phyloP scores from a whole-genome alignment of 345 rosid species.

The Salix exigua region DNA sequence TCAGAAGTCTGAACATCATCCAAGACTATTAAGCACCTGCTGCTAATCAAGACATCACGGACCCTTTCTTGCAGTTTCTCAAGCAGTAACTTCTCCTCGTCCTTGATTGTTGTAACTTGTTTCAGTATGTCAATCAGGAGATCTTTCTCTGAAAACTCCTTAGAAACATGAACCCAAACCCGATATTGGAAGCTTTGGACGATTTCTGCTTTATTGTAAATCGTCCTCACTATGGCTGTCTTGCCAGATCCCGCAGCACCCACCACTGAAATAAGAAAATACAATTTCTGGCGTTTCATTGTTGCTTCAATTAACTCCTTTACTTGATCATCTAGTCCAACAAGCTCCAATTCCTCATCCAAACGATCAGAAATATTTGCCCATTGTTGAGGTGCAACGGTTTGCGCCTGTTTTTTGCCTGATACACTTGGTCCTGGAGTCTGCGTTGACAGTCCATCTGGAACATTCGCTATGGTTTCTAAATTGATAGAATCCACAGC shows the following conservation, averaged over 20 bases:
- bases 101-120: constrained; percentile 10
- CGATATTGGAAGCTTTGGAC: constrained; percentile 18
- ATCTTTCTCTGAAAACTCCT: constrained; percentile 7
- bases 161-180: constrained; percentile 25
- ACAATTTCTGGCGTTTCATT: neutral
- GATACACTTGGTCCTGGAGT: neutral
- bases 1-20: constrained; percentile 7
- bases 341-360: constrained; percentile 1
- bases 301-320: neutral
- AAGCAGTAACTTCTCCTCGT: constrained; percentile 6
- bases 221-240: constrained; percentile 22
- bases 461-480: too few relatives aligned
- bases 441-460: neutral
- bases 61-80: constrained; percentile 10
- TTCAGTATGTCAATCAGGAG: constrained; percentile 13
- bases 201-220: constrained; percentile 8
- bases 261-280: constrained; percentile 17
- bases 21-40: constrained; percentile 23
- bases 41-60: constrained; percentile 4
- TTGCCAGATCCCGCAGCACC: constrained; percentile 38
- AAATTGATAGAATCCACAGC: too few relatives aligned
- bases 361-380: neutral
- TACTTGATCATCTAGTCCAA: constrained; percentile 11
- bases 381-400: neutral
- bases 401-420: neutral